Evolutionary conservation across 306 rosid genomes (phyloP), one percentile per base, ranked within the genome.

Genomic region (Lagenaria siceraria): DNA sequence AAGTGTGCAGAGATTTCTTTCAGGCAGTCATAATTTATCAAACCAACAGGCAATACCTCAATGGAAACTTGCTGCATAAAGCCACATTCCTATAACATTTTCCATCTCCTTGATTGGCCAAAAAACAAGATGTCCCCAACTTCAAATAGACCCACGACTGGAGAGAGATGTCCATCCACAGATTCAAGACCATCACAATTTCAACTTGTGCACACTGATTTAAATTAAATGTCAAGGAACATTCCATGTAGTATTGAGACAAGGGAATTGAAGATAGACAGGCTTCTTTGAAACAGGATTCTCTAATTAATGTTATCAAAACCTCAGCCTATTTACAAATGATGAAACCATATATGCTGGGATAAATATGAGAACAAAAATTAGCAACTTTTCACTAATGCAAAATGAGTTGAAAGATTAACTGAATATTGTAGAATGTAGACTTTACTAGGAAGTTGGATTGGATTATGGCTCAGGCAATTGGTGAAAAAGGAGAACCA

Each of bases 401-500:
- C 22, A 71, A 71, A 48, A 71, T 48, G 42, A 71, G 76, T 48
- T 25, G 58, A 48, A 15, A 46, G 56, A 35, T 48, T 11, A 46
- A 70, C 35, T 24, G 18, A 22, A 69, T 6, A 24, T 17, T 70
- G 76, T 48, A 46, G 76, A 68, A 46, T 70, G 58, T 10, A 46
- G 56, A 70, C 38, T 70, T 70, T 48, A 71, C 76, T 71, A 48
- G 76, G 76, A 71, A 24, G 38, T 49, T 49, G 56, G n/a, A 14
- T 25, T 48, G 38, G 35, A 29, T 25, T 24, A 22, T 71, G 76
- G 58, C 59, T 71, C 76, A 71, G 22, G 76, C 19, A 71, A 71
- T 48, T 72, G 78, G 78, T 19, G 63, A 78, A 35, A 78, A 91
- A 8, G 97, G 97, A 75, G 97, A 91, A 62, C 97, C 94, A 78